Conservation (phyloP, 306 rosid genomes). For the Quercus agrifolia region DNA sequence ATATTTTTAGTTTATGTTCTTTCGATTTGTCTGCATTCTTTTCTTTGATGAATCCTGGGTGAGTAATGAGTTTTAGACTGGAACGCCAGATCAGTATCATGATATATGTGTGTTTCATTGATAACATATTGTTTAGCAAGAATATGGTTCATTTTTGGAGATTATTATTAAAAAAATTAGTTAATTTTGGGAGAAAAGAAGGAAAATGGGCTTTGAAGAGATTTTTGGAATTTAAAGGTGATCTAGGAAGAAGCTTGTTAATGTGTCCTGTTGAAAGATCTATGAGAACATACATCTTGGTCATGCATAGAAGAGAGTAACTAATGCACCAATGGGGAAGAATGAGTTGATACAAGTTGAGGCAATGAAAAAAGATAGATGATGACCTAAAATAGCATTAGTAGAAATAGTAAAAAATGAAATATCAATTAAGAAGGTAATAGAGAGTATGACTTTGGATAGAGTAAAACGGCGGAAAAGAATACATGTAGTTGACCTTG, state of each 20-base stretch:
- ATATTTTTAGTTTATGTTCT: neutral
- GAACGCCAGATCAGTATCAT: neutral
- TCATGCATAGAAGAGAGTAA: neutral
- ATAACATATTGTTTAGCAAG: neutral
- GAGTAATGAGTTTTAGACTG: neutral
- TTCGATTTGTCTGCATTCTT: neutral
- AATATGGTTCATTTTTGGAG: neutral
- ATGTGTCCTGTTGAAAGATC: neutral
- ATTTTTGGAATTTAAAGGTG: neutral
- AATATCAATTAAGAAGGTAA: too few relatives aligned
- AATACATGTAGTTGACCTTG: too few relatives aligned
- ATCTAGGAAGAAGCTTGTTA: neutral
- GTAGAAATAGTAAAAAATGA: too few relatives aligned
- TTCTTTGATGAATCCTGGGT: neutral
- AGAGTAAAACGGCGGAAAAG: too few relatives aligned
- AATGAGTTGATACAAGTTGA: too few relatives aligned
- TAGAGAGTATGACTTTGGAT: too few relatives aligned
- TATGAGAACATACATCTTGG: neutral
- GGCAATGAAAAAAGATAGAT: too few relatives aligned
- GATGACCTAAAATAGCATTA: too few relatives aligned
- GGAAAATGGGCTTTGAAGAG: neutral
- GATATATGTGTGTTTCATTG: neutral
- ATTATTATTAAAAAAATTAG: too few relatives aligned
- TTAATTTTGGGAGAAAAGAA: too few relatives aligned
- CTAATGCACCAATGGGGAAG: too few relatives aligned